A percentile compares a stretch with the other conserved stretches of the same genome.
phyloP scores from a whole-genome alignment of 2,329 filamentous ascomycete species.

The Didymella lethalis region DNA sequence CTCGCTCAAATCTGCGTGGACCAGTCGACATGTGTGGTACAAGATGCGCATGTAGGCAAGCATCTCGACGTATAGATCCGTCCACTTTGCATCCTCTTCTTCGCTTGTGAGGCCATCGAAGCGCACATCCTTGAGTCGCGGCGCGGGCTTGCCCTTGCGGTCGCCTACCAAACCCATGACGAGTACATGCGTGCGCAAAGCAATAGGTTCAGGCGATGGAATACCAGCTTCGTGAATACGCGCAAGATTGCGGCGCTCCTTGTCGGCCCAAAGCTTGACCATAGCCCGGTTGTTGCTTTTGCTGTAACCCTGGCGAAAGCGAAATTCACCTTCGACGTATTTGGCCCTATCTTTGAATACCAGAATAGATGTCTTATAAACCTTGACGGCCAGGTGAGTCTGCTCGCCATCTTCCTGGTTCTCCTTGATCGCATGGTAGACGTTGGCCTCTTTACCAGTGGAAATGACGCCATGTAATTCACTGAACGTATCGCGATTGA shows the following conservation, averaged over 20 bases:
- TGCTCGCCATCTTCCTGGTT: constrained; percentile 58
- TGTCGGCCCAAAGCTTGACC: constrained; percentile 99
- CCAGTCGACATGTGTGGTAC: constrained; percentile 89
- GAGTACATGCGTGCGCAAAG: constrained; percentile 90
- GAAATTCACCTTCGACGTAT: constrained; percentile 93
- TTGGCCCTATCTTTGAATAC: constrained; percentile 98
- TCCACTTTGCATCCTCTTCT: constrained; percentile 72
- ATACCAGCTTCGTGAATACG: constrained; percentile 85
- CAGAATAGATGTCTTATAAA: constrained; percentile 97
- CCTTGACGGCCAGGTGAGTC: constrained; percentile 88
- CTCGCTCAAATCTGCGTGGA: constrained; percentile 96
- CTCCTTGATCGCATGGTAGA: constrained; percentile 84
- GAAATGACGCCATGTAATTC: constrained; percentile 95
- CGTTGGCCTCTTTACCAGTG: constrained; percentile 97
- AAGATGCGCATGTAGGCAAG: constrained; percentile 89
- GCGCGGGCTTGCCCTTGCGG: constrained; percentile 84
- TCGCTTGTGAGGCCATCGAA: constrained; percentile 69
- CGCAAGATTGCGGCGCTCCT: constrained; percentile 93
- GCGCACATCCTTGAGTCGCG: constrained; percentile 85
- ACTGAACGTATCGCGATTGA: constrained; percentile 87
- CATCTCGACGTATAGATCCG: constrained; percentile 79
- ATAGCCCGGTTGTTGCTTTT: constrained; percentile 95
- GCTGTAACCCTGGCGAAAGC: constrained; percentile 89
- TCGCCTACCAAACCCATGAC: constrained; percentile 95
- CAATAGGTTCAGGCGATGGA: constrained; percentile 86